Evolutionary conservation across 768 basidiomycete species (phyloP).

Genomic region (Cystobasidium tubakii): DNA sequence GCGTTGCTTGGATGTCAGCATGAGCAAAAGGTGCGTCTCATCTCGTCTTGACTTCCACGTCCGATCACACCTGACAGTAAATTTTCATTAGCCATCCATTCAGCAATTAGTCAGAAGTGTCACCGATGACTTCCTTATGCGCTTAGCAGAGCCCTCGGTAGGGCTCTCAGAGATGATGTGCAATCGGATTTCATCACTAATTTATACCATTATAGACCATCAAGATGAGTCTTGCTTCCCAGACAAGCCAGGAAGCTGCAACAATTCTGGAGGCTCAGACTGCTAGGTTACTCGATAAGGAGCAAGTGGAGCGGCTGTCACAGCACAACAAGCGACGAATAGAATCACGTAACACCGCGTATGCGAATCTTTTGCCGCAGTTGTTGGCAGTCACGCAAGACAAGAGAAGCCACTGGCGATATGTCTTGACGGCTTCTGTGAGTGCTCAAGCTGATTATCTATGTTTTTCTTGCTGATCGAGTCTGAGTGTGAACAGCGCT

Average conservation of each 20-base stretch:
- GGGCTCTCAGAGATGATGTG: background rate
- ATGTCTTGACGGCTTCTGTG: conserved; percentile 61
- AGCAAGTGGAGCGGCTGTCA: background rate
- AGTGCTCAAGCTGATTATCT: background rate
- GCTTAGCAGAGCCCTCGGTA: conserved; percentile 42
- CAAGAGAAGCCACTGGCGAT: conserved; percentile 69
- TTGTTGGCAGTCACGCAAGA: conserved; percentile 61
- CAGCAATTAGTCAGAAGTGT: conserved; percentile 65
- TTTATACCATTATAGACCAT: conserved; percentile 3
- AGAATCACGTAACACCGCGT: conserved; percentile 42
- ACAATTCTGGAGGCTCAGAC: background rate
- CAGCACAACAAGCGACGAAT: conserved; percentile 27
- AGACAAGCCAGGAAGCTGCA: background rate
- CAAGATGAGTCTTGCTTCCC: background rate
- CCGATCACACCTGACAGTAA: conserved; percentile 46
- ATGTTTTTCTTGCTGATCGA: background rate
- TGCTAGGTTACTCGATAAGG: background rate
- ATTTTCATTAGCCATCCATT: conserved; percentile 59
- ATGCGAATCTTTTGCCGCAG: conserved; percentile 44
- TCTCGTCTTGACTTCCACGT: too few relatives aligned
- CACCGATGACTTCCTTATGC: conserved; percentile 49
- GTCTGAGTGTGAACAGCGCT: conserved; percentile 48
- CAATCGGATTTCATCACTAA: too few relatives aligned
- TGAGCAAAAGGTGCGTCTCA: conserved; percentile 65
- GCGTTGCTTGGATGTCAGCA: conserved; percentile 67